phyloP scores from a whole-genome alignment of 768 basidiomycete genomes.

The Podaxis rugospora region DNA sequence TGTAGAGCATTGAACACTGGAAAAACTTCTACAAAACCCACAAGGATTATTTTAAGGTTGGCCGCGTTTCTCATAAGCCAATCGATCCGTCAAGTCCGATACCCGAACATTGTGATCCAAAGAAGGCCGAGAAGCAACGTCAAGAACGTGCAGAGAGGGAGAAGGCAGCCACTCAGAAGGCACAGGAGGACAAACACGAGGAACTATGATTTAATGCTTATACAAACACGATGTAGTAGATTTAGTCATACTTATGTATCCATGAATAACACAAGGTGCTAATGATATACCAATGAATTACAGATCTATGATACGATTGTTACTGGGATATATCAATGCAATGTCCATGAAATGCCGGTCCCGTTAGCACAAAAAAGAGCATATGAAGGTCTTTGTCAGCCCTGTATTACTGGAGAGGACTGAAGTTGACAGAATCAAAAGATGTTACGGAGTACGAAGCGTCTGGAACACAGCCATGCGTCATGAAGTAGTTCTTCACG shows the following conservation, averaged over 20 bases:
- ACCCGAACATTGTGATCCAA: constrained; percentile 68
- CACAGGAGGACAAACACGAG: constrained; percentile 23
- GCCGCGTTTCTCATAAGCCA: constrained; percentile 68
- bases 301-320: constrained; percentile 5
- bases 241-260: background rate
- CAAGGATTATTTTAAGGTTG: constrained; percentile 74
- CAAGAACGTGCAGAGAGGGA: constrained; percentile 15
- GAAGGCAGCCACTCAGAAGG: constrained; percentile 15
- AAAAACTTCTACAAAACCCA: constrained; percentile 84
- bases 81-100: constrained; percentile 76
- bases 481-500: constrained; percentile 73
- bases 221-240: constrained; percentile 5
- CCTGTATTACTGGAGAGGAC: background rate
- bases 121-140: constrained; percentile 41
- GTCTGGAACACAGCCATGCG: constrained; percentile 52
- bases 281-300: background rate
- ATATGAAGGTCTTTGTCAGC: background rate
- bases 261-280: background rate
- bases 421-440: constrained; percentile 3
- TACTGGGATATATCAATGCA: background rate
- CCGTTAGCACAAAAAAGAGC: background rate
- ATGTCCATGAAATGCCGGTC: background rate
- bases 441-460: constrained; percentile 15
- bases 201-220: constrained; percentile 28
- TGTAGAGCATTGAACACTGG: constrained; percentile 79